phyloP scores from a whole-genome alignment of 2,329 filamentous ascomycete genomes.

The Beauveria sp. region DNA sequence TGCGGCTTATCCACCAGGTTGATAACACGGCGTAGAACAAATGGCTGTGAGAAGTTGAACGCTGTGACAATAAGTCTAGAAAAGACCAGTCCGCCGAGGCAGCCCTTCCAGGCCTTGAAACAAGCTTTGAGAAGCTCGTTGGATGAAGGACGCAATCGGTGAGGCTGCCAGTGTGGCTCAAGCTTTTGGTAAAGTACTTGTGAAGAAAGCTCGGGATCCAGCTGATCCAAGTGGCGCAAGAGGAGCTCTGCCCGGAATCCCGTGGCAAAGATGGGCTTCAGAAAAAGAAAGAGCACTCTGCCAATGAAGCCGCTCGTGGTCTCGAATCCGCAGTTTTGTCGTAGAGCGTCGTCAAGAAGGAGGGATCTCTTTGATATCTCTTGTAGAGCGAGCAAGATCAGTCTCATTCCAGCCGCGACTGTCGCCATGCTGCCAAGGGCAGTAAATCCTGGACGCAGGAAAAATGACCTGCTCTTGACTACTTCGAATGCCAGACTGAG shows the following conservation, averaged over 20 bases:
- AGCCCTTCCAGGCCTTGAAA: conserved; percentile 17
- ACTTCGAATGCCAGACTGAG: not conserved
- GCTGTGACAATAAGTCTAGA: not conserved
- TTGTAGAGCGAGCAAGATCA: not conserved
- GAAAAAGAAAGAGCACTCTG: not conserved
- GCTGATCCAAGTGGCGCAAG: not conserved
- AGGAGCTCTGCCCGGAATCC: not conserved
- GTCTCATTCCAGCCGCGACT: not conserved
- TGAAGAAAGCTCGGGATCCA: not conserved
- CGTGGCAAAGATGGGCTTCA: not conserved
- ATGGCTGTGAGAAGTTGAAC: not conserved
- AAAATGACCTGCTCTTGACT: not conserved
- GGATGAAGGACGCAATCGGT: not conserved
- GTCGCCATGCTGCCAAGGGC: not conserved
- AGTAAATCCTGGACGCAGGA: not conserved
- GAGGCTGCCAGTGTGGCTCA: not conserved
- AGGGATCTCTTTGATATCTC: not conserved
- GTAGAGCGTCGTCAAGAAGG: not conserved
- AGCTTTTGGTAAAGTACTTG: not conserved
- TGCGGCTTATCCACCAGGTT: conserved; percentile 15
- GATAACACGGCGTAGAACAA: conserved; percentile 3
- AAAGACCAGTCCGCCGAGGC: not conserved
- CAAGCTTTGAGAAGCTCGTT: conserved; percentile 9
- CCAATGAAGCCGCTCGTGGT: not conserved
- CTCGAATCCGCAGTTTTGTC: not conserved